Evolutionary conservation across 768 basidiomycete genomes (phyloP).

Genomic region (Hygrophoropsis aurantiaca): DNA sequence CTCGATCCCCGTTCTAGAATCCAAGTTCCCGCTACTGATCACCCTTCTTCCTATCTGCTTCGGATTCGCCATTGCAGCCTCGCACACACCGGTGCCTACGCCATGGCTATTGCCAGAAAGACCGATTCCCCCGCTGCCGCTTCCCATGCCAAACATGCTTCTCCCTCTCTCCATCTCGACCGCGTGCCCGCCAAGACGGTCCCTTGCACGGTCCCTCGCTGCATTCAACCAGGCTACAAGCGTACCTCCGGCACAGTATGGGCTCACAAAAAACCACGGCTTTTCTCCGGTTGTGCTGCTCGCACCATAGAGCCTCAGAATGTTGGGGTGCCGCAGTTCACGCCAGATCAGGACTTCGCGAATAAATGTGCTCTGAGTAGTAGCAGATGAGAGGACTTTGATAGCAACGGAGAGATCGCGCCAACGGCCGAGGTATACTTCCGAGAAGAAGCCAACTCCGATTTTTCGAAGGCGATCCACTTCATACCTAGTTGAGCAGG

Average conservation of each 20-base stretch:
- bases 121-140: too few relatives aligned
- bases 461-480: conserved; percentile 69
- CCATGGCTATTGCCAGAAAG: too few relatives aligned
- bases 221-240: conserved; percentile 57
- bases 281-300: conserved; percentile 67
- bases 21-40: conserved; percentile 8
- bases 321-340: conserved; percentile 62
- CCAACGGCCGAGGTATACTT: conserved; percentile 80
- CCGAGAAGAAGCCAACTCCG: conserved; percentile 73
- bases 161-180: not conserved
- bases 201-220: conserved; percentile 25
- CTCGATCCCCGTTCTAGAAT: conserved; percentile 17
- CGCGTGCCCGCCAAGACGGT: conserved; percentile 1
- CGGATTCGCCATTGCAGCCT: not conserved
- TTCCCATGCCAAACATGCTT: not conserved
- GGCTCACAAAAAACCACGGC: conserved; percentile 80
- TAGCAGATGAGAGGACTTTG: conserved; percentile 66
- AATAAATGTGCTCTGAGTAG: conserved; percentile 64
- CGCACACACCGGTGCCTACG: too few relatives aligned
- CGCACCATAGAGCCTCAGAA: conserved; percentile 76
- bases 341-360: conserved; percentile 76
- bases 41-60: not conserved
- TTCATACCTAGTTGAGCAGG: conserved; percentile 54
- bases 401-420: conserved; percentile 62
- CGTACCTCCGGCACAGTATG: conserved; percentile 66